These are phyloP conservation scores for Coleophoma cylindrospora DNA, from an alignment of 2,329 filamentous ascomycete genomes.

Conservation along the genomic window DNA sequence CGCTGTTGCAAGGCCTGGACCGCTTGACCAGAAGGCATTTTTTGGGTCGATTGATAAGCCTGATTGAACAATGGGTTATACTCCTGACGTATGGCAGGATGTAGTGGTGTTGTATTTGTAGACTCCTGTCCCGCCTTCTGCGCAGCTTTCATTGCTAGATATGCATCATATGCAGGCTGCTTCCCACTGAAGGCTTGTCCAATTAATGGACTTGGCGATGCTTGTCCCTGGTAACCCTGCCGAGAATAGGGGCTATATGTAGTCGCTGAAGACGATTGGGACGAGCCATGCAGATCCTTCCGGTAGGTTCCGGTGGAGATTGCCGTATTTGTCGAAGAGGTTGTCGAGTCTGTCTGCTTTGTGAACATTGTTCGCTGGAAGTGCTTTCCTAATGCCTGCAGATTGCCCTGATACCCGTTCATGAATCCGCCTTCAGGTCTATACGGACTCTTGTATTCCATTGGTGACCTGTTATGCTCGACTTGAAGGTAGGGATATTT, in stretches of 20 bases:
- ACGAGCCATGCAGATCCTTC: constrained; percentile 8
- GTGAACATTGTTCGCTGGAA: constrained; percentile 21
- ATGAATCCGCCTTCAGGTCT: constrained; percentile 50
- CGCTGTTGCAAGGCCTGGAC: too few relatives aligned
- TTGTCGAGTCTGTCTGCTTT: constrained; percentile 3
- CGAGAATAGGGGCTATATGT: constrained; percentile 1
- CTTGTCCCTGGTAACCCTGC: too few relatives aligned
- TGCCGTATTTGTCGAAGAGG: constrained; percentile 4
- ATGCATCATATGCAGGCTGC: constrained; percentile 2
- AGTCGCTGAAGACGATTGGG: constrained; percentile 2
- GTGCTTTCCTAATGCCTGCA: constrained; percentile 14
- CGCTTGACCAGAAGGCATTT: too few relatives aligned
- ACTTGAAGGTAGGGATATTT: constrained; percentile 50
- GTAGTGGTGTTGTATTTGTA: constrained; percentile 20
- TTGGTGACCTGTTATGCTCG: constrained; percentile 52
- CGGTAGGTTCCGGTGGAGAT: constrained; percentile 7
- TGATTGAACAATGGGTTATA: constrained; percentile 20
- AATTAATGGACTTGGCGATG: too few relatives aligned
- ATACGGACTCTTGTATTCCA: constrained; percentile 56
- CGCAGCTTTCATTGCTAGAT: constrained; percentile 4
- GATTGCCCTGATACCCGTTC: constrained; percentile 51
- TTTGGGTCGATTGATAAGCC: constrained; percentile 7
- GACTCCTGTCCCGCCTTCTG: constrained; percentile 17
- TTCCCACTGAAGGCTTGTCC: too few relatives aligned
- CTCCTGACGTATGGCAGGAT: constrained; percentile 33